These are phyloP conservation scores for Lunasporangiospora selenospora DNA, from an alignment of 192 early-diverging fungal genomes.

Conservation along the genomic window DNA sequence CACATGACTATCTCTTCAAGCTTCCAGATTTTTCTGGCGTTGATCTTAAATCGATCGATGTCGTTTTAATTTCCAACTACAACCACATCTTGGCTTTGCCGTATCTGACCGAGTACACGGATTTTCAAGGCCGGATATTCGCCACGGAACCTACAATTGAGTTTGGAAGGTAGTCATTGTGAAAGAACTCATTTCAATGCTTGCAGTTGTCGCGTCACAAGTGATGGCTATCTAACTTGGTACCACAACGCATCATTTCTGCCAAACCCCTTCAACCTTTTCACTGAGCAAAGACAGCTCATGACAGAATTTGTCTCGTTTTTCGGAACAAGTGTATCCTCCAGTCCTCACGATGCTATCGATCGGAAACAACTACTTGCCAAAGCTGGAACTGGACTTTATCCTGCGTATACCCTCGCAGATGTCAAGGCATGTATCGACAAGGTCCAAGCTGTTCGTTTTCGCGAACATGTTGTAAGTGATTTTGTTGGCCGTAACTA, in stretches of 20 bases:
- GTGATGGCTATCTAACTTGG: not conserved
- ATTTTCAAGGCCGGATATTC: conserved; percentile 77
- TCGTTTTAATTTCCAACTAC: conserved; percentile 78
- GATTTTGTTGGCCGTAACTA: not conserved
- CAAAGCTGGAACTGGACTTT: conserved; percentile 25
- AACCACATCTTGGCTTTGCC: conserved; percentile 80
- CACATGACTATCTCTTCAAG: conserved; percentile 42
- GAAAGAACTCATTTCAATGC: not conserved
- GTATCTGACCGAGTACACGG: conserved; percentile 82
- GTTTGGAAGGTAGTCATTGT: conserved; percentile 70
- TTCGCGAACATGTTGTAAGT: conserved; percentile 59
- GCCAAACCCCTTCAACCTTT: not conserved
- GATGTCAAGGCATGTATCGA: conserved; percentile 65
- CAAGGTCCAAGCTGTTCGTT: conserved; percentile 66
- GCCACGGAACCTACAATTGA: conserved; percentile 84
- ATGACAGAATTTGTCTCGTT: conserved; percentile 70
- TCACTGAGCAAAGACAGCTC: conserved; percentile 43
- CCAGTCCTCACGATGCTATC: conserved; percentile 29
- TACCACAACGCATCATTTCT: not conserved
- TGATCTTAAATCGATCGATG: conserved; percentile 74
- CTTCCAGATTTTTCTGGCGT: conserved; percentile 60
- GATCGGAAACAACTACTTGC: conserved; percentile 31
- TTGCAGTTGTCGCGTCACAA: not conserved
- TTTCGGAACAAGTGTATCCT: conserved; percentile 50
- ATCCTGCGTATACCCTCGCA: conserved; percentile 59